Evolutionary conservation across 129 eudicot species (phyloP), one percentile per base, ranked within the genome.

Genomic region (Flaveria robusta): DNA sequence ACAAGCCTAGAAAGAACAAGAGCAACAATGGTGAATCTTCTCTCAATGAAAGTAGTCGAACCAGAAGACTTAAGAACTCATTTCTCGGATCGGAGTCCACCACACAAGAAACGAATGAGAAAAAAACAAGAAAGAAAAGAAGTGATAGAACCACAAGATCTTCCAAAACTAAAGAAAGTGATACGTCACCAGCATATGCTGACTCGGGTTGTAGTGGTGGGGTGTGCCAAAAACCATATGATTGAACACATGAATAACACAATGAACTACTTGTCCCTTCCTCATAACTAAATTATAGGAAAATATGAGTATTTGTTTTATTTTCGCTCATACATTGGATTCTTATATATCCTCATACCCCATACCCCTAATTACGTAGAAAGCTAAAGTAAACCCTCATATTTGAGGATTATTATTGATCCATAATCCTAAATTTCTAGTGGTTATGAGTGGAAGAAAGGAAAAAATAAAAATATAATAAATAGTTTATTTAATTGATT

Each of bases 191-290:
- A 52, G 16, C 62, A 49, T 43, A 23, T 24, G 2, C 22, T 11
- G 82, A 70, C 46, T 70, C 82, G 1, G 68, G 70, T 20, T 78
- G 82, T 31, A 78, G 66, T 49, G 77, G 70, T 20, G 80, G 66
- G 65, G 55, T 66, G 74, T 76, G 80, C 68, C 65, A 37, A 63
- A 75, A 62, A 64, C 63, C 71, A n/a, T 1, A 22, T 20, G 56
- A 41, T 43, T 49, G 47, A 63, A 15, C 71, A 24, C 24, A 46
- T 23, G 12, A 50, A 50, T 15, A 31, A 71, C 42, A 37, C 5
- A 23, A 51, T 5, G 74, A 54, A 42, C 0, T 31, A 1, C 34
- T 0, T 29, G 5, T 29, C 34, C 34, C 34, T 29, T 29, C 34
- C 34, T 29, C 34, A 29, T 0, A 4, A 29, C 34, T 3, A 29